phyloP scores from a whole-genome alignment of 305 asterid species.

The Fraxinus xanthoxyloides region DNA sequence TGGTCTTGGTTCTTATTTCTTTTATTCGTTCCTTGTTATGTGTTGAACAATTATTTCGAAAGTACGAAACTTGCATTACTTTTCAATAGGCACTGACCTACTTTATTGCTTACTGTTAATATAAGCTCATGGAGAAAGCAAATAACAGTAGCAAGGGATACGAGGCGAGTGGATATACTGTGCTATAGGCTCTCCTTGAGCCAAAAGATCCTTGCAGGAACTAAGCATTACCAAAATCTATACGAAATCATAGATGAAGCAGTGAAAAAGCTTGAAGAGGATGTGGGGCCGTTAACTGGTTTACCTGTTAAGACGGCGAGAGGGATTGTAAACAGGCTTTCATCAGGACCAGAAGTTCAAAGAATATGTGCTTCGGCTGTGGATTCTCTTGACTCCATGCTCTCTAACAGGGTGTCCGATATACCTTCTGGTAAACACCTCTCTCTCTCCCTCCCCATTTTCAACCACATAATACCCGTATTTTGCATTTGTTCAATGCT shows the following conservation, averaged over 20 bases:
- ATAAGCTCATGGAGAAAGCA: slow-evolving; percentile 90
- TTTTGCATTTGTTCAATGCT: slow-evolving; percentile 4
- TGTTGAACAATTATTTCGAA: not conserved
- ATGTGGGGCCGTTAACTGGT: slow-evolving; percentile 87
- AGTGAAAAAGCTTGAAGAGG: slow-evolving; percentile 68
- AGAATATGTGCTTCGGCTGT: slow-evolving; percentile 64
- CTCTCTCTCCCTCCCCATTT: slow-evolving; percentile 8
- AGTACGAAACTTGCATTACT: not conserved
- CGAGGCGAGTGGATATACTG: slow-evolving; percentile 88
- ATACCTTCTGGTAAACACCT: slow-evolving; percentile 39
- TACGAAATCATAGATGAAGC: slow-evolving; percentile 57
- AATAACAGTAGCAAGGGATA: slow-evolving; percentile 73
- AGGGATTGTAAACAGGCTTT: slow-evolving; percentile 92
- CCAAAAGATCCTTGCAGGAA: slow-evolving; percentile 75
- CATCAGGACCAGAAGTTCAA: slow-evolving; percentile 84
- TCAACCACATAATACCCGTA: not conserved
- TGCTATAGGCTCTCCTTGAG: slow-evolving; percentile 83
- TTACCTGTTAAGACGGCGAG: slow-evolving; percentile 87
- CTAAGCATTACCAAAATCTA: slow-evolving; percentile 49
- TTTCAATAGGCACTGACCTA: not conserved
- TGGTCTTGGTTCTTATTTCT: slow-evolving; percentile 1
- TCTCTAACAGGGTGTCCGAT: slow-evolving; percentile 41
- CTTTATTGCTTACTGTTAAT: not conserved
- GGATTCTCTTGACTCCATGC: slow-evolving; percentile 55
- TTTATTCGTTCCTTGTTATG: not conserved